These are phyloP conservation scores for Fraxinus xanthoxyloides DNA, from an alignment of 305 asterid genomes.

Conservation along the genomic window DNA sequence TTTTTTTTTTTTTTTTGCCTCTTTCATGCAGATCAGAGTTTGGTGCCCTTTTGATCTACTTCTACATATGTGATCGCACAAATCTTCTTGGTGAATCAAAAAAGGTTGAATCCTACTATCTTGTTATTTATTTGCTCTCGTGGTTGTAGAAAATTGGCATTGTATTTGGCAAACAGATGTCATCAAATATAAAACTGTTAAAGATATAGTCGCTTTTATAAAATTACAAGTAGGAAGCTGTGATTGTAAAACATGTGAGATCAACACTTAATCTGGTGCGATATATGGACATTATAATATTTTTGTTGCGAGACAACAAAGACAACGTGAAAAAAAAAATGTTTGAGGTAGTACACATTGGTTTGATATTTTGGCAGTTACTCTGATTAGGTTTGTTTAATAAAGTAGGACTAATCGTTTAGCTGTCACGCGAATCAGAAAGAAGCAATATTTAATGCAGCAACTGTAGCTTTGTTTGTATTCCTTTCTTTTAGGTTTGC, in stretches of 20 bases:
- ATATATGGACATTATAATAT: neutral
- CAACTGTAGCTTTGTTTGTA: neutral
- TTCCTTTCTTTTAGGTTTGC: neutral
- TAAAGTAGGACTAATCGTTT: neutral
- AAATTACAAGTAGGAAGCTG: neutral
- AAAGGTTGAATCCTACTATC: constrained; percentile 44
- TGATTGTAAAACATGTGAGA: neutral
- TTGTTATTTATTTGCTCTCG: neutral
- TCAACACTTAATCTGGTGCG: neutral
- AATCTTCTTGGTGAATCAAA: constrained; percentile 75
- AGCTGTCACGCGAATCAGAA: neutral
- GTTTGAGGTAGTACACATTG: neutral
- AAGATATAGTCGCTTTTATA: neutral
- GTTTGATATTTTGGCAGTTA: neutral
- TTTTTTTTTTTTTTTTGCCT: too few relatives aligned
- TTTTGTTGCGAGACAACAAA: neutral
- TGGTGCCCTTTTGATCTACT: constrained; percentile 75
- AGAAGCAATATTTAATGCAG: neutral
- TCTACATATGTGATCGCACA: constrained; percentile 82
- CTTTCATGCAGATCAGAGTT: constrained; percentile 65
- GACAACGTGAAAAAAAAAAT: neutral
- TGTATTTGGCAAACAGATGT: neutral
- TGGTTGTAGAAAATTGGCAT: neutral
- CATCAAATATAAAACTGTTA: neutral
- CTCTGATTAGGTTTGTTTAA: neutral